Base-by-base conservation (phyloP, 2,329 filamentous ascomycete genomes). In the Penicillium sp. region DNA sequence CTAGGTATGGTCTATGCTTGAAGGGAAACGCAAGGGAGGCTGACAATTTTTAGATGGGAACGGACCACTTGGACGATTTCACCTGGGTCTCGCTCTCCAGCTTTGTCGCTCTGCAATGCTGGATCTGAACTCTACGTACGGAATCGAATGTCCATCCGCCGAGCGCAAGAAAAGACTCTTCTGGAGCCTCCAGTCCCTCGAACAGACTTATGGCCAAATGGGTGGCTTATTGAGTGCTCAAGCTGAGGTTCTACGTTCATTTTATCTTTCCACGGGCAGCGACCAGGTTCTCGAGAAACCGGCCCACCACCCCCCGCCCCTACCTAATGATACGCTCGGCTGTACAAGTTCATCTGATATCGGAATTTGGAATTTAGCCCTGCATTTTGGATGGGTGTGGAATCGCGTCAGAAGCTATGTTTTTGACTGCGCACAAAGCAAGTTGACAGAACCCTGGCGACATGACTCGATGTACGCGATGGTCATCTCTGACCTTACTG, bases 351-450 rank as follows among this genome's bases (percentile, higher is more conserved):
- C 72, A 0, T 69, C 67, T 3, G 80, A 81, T 33, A 72, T 77
- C 0, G 80, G 80, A 0, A 81, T 83, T 35, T 83, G 81, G 81
- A 82, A 79, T 53, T 75, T 80, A 10, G 76, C 77, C 5, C 71
- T 80, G 1, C 77, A 82, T 52, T 75, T 83, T 1, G 79, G 78
- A 1, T 82, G 80, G 80, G 77, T 83, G 4, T 83, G 81, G 81
- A 81, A 79, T 53, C 76, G 47, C 71, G 69, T 72, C 1, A 61
- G 70, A 26, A 62, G 75, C 25, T 83, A 82, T 52, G 78, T 83
- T 0, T 79, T 76, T 1, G 75, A 82, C 59, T 83, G 80, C 54
- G 71, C 80, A 0, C 75, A 73, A 31, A 80, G 80, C 50, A 75
- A 77, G 13, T 67, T 82, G 33, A 79, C 76, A 49, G 81, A 83